Conservation (phyloP, 2,329 filamentous ascomycete genomes). For the Sporothrix dimorphospora region DNA sequence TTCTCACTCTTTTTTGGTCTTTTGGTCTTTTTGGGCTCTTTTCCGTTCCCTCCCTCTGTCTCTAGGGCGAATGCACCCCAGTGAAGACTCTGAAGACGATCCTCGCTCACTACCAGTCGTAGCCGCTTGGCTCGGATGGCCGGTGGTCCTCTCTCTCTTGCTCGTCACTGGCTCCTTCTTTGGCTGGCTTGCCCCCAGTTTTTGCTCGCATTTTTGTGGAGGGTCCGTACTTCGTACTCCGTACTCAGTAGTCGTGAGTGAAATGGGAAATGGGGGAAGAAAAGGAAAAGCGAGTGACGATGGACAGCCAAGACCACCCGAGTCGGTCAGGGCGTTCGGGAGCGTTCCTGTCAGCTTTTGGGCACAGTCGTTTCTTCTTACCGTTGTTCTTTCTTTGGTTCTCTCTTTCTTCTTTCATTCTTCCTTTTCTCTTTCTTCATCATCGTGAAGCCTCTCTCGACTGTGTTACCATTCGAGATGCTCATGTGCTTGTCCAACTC, state of each 20-base stretch:
- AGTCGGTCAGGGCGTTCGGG: constrained; percentile 6
- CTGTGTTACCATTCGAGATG: constrained; percentile 5
- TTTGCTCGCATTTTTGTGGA: constrained; percentile 5
- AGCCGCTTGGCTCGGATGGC: constrained; percentile 8
- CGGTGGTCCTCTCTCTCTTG: neutral
- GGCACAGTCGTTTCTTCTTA: neutral
- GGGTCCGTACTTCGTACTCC: neutral
- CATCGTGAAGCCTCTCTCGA: constrained; percentile 13
- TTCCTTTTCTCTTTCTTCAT: neutral
- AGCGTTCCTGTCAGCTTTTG: constrained; percentile 7
- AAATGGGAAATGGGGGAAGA: too few relatives aligned
- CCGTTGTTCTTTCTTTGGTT: neutral
- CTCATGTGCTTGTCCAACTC: constrained; percentile 14
- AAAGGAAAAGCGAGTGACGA: neutral
- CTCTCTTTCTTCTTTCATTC: neutral
- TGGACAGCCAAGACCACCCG: constrained; percentile 18
- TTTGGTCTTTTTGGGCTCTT: too few relatives aligned
- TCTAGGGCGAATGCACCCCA: neutral
- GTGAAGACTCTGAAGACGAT: neutral
- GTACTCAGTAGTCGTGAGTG: neutral
- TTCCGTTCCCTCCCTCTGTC: neutral
- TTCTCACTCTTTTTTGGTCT: neutral
- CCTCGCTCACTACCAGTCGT: neutral
- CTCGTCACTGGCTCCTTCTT: neutral
- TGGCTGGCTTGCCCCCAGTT: constrained; percentile 1